Evolutionary conservation across 176 grass and related monocot genomes (phyloP).

Genomic region (Ensete glaucum): DNA sequence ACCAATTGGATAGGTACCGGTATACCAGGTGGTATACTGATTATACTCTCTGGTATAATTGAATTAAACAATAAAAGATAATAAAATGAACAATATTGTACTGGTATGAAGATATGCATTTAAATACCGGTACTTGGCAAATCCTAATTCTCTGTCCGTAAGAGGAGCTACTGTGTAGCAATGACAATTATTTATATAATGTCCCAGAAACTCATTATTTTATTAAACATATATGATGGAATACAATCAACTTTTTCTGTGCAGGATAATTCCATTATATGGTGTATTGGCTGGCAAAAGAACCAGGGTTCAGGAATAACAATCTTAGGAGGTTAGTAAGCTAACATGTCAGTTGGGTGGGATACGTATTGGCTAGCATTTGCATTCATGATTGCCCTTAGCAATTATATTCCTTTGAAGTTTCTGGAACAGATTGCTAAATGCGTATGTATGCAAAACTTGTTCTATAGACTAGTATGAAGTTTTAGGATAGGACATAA

Average conservation of each 20-base stretch:
- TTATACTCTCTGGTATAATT: too few species aligned
- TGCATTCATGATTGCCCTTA: background rate
- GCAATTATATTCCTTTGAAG: background rate
- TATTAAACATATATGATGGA: background rate
- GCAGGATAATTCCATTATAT: slow-evolving; percentile 62
- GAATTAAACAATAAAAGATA: too few species aligned
- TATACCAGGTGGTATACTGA: too few species aligned
- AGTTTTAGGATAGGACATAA: too few species aligned
- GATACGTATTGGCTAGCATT: background rate
- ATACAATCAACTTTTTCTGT: slow-evolving; percentile 8
- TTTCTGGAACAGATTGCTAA: background rate
- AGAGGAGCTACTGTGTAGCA: background rate
- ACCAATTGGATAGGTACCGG: too few species aligned
- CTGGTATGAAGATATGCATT: too few species aligned
- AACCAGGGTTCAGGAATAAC: slow-evolving; percentile 69
- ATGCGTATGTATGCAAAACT: too few species aligned
- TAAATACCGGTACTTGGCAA: too few species aligned
- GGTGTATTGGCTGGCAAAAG: slow-evolving; percentile 98
- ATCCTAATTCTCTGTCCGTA: background rate
- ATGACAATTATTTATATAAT: background rate
- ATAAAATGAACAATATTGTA: too few species aligned
- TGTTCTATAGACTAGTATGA: too few species aligned
- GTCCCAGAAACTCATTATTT: background rate
- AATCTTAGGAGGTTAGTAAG: slow-evolving; percentile 79
- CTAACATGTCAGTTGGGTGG: background rate